Conservation (phyloP, 2,329 filamentous ascomycete genomes). For the Ramularia endophylla region DNA sequence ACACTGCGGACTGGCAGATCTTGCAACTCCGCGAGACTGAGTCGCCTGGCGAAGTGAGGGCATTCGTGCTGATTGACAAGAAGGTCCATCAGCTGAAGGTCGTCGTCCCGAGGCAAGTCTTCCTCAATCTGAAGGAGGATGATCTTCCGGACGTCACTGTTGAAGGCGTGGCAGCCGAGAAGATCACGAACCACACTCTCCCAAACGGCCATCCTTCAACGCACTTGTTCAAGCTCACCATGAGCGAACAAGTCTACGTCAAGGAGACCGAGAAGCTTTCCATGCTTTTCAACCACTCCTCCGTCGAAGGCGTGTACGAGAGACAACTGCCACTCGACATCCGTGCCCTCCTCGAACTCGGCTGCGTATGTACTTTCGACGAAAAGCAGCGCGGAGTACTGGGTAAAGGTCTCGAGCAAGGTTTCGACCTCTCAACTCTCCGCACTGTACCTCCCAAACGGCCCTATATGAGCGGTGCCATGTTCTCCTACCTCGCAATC, state of each 20-base stretch:
- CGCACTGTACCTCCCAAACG: constrained; percentile 60
- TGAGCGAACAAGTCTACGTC: constrained; percentile 83
- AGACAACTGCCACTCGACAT: constrained; percentile 83
- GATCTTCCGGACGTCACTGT: constrained; percentile 86
- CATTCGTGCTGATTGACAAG: constrained; percentile 86
- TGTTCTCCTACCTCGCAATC: constrained; percentile 72
- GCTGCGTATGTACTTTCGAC: constrained; percentile 89
- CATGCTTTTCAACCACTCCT: constrained; percentile 80
- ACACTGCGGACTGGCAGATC: constrained; percentile 91
- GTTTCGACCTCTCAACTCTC: constrained; percentile 78
- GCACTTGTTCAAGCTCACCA: constrained; percentile 88
- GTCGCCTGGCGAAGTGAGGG: constrained; percentile 76
- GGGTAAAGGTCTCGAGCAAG: constrained; percentile 85
- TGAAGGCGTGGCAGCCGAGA: constrained; percentile 79
- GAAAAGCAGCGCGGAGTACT: constrained; percentile 84
- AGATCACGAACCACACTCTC: constrained; percentile 85
- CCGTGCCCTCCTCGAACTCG: constrained; percentile 80
- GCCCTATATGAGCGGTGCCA: constrained; percentile 69
- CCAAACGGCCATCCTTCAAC: constrained; percentile 93
- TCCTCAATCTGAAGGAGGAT: constrained; percentile 82
- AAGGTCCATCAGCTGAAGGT: constrained; percentile 86
- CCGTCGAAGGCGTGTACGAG: constrained; percentile 96
- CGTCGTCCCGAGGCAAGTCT: constrained; percentile 82
- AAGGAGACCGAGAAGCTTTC: constrained; percentile 77
- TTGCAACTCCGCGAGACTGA: constrained; percentile 80